Base-by-base conservation (phyloP, 345 rosid species). In the Eucalyptus tenuipes region DNA sequence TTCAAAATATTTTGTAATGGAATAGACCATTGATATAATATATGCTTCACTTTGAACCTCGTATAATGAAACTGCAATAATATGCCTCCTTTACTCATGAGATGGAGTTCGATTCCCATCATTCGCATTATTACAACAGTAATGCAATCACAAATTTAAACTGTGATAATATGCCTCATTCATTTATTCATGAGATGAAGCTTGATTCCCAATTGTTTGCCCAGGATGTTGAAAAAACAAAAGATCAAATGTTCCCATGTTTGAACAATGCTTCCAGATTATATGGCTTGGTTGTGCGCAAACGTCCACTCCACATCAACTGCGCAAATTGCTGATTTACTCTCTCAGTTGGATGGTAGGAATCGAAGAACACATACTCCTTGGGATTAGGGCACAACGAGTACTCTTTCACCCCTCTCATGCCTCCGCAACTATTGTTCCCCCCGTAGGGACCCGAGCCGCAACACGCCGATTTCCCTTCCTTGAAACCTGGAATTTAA, bases 401-500 rank as follows among this genome's bases (percentile, higher is more conserved):
- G 24, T 89, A 89, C 45, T 86, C 88, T 27, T 22, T 40, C 33
- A 49, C 64, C 18, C 87, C 87, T 31, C 66, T 85, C 87, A 8
- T 71, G 20, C 86, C 71, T 71, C 90, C 90, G 13, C 90, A 89
- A 16, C 59, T 66, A 61, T 8, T 20, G 27, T 9, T 49, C 84
- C 89, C 93, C 1, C 87, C 40, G 9, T 88, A 88, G 2, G 49
- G 49, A 13, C 93, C 92, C 5, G 44, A 75, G 13, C 93, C 93
- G n/a, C 91, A 92, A n/a, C 93, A 90, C 24, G 92, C 93, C 0
- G 24, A 10, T 24, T 87, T 82, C 24, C 42, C 88, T 10, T 59
- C 91, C 80, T 90, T 45, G 59, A 92, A 90, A 16, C 90, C 92
- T 90, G n/a, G n/a, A n/a, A n/a, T n/a, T 50, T 47, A 42, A 20